Conservation (phyloP, 2,329 filamentous ascomycete genomes). For the Colletotrichum sp. region DNA sequence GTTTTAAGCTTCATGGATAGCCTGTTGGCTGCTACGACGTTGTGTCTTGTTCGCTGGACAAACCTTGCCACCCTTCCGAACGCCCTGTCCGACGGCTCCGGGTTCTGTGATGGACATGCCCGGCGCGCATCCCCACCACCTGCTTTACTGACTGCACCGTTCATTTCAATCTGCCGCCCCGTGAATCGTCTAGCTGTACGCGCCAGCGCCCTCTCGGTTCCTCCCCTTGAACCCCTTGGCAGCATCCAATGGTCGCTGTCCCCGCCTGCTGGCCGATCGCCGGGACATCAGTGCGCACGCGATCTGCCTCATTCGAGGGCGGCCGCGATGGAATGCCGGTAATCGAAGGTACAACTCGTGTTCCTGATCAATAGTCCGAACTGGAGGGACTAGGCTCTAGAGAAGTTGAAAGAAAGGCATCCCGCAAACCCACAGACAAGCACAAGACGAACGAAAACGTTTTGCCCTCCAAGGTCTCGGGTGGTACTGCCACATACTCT, state of each 20-base stretch:
- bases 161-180: background rate
- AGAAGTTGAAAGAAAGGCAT: background rate
- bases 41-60: background rate
- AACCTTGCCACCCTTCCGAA: background rate
- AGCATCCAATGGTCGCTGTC: background rate
- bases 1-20: background rate
- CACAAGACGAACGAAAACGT: background rate
- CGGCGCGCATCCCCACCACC: background rate
- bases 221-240: background rate
- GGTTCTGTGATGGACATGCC: background rate
- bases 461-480: background rate
- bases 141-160: background rate
- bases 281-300: background rate
- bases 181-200: background rate
- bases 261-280: background rate
- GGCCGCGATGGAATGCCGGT: background rate
- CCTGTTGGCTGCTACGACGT: background rate
- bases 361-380: background rate
- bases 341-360: background rate
- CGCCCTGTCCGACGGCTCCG: background rate
- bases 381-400: background rate
- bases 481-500: background rate
- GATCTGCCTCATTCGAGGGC: background rate
- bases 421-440: background rate
- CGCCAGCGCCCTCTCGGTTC: background rate